A percentile compares a stretch with the other conserved stretches of the same genome.
Evolutionary conservation across 1,139 yeast genomes (phyloP).

Genomic region (Scheffersomyces illinoinensis): DNA sequence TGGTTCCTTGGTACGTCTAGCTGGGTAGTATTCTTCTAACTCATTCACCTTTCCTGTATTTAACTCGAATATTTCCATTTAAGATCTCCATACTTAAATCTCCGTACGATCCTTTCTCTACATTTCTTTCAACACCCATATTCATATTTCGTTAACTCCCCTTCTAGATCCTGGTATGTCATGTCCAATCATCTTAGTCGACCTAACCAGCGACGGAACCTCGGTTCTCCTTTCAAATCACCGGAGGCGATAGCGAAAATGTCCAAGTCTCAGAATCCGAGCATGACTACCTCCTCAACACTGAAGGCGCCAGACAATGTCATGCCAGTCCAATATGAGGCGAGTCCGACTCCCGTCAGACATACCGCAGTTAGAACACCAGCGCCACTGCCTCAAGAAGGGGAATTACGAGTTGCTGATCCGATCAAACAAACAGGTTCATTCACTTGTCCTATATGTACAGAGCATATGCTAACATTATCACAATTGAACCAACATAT

Average conservation of each 20-base stretch:
- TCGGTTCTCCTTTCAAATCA: slow-evolving; percentile 27
- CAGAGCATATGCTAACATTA: slow-evolving; percentile 57
- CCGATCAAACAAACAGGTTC: neutral
- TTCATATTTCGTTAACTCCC: too few species aligned
- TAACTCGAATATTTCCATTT: too few species aligned
- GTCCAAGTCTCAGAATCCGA: neutral
- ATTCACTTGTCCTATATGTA: slow-evolving; percentile 67
- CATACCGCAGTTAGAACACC: neutral
- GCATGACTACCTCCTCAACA: neutral
- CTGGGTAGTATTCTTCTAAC: too few species aligned
- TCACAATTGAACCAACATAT: slow-evolving; percentile 67
- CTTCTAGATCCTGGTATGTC: neutral
- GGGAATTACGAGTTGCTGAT: neutral
- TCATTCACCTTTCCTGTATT: too few species aligned
- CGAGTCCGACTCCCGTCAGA: neutral
- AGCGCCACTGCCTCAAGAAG: neutral
- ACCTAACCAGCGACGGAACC: slow-evolving; percentile 10
- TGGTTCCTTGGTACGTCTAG: too few species aligned
- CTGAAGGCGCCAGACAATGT: neutral
- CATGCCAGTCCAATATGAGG: neutral
- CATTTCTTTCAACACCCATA: too few species aligned
- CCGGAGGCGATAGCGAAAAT: slow-evolving; percentile 6
- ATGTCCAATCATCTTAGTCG: neutral
- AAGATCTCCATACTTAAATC: neutral
- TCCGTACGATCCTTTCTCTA: neutral